Evolutionary conservation across 2,329 filamentous ascomycete genomes (phyloP).

Genomic region (Nannizzia gypsea): DNA sequence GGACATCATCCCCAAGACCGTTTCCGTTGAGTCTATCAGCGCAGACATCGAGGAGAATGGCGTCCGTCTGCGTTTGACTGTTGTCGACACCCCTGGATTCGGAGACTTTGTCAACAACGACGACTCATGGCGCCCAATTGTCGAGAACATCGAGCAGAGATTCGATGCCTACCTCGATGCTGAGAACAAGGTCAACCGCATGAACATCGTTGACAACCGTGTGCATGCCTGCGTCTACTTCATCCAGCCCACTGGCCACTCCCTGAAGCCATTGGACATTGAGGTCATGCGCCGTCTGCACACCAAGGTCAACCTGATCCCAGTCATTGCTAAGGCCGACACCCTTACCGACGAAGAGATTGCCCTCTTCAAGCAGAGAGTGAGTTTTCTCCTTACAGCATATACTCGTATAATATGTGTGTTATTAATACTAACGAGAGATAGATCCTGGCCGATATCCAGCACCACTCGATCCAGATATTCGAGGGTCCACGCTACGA

Average conservation of each 20-base stretch:
- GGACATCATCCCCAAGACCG: constrained; percentile 97
- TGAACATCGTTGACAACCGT: constrained; percentile 99
- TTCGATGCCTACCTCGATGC: constrained; percentile 97
- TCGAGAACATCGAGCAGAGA: constrained; percentile 98
- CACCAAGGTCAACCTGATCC: constrained; percentile 99
- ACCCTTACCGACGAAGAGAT: constrained; percentile 97
- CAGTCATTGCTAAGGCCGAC: constrained; percentile 97
- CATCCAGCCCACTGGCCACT: constrained; percentile 97
- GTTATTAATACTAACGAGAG: not conserved
- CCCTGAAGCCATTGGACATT: constrained; percentile 94
- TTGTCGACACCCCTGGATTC: constrained; percentile 95
- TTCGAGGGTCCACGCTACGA: constrained; percentile 98
- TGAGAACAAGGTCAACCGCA: constrained; percentile 99
- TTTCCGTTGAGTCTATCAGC: constrained; percentile 87
- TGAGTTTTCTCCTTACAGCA: no score
- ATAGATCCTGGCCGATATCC: constrained; percentile 92
- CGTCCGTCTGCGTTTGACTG: constrained; percentile 86
- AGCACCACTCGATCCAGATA: constrained; percentile 95
- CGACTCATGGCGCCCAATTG: constrained; percentile 96
- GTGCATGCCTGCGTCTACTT: constrained; percentile 99
- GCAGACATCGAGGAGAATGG: constrained; percentile 97
- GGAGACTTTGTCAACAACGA: constrained; percentile 99
- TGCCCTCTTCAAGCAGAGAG: constrained; percentile 83
- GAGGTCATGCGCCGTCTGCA: constrained; percentile 99
- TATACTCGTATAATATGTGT: not conserved